Percentiles rank a stretch among this genome's conserved stretches.
phyloP scores from a whole-genome alignment of 2,329 filamentous ascomycete species.

The Botryosphaeria agaves region DNA sequence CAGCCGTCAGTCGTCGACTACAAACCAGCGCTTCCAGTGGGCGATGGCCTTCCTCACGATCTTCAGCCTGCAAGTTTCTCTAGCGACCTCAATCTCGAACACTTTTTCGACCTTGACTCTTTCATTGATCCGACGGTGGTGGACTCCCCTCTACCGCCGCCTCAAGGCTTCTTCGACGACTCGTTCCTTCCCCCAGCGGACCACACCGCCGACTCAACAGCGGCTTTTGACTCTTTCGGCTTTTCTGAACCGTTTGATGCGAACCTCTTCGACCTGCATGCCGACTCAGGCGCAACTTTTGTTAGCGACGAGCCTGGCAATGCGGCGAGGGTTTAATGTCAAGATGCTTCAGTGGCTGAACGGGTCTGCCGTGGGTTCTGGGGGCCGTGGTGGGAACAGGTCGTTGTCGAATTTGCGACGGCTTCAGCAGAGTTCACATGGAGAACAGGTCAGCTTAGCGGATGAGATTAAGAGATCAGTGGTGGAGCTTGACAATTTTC shows the following conservation, averaged over 20 bases:
- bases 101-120: conserved; percentile 22
- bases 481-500: too few species aligned
- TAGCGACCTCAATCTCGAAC: conserved; percentile 11
- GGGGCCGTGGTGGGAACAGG: too few species aligned
- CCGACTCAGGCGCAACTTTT: background rate
- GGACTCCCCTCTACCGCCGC: too few species aligned
- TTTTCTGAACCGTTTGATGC: background rate
- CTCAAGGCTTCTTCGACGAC: background rate
- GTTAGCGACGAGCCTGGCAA: background rate
- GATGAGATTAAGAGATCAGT: too few species aligned
- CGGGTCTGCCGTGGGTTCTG: background rate
- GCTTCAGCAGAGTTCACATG: too few species aligned
- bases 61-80: background rate
- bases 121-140: conserved; percentile 23
- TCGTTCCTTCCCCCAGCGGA: background rate
- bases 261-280: background rate
- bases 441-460: too few species aligned
- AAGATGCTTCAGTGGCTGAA: background rate
- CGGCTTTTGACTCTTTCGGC: background rate
- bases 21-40: conserved; percentile 5
- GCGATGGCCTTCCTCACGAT: conserved; percentile 4
- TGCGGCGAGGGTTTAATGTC: background rate
- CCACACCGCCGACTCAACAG: background rate
- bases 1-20: conserved; percentile 7
- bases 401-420: too few species aligned